Conservation (phyloP, 2,329 filamentous ascomycete genomes). For the Colletotrichum filicis region DNA sequence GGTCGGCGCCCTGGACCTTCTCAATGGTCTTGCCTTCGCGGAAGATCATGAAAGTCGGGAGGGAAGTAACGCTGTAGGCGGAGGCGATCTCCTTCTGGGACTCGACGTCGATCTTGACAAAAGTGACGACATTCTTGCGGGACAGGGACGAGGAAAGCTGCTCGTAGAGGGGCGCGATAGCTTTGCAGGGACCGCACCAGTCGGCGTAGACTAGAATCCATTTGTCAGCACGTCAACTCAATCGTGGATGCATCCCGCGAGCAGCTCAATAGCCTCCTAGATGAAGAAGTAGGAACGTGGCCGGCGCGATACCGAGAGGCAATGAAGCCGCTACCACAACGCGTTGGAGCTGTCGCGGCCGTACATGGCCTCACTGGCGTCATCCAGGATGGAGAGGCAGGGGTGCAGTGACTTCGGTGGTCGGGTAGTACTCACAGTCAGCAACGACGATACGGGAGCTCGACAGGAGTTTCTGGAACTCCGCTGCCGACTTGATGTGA, state of each 20-base stretch:
- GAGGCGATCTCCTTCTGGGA: constrained; percentile 77
- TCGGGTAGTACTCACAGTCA: constrained; percentile 77
- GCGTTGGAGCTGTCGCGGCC: no score
- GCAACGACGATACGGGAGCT: constrained; percentile 84
- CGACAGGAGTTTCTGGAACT: constrained; percentile 76
- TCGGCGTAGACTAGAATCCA: constrained; percentile 79
- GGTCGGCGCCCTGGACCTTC: constrained; percentile 80
- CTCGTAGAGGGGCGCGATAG: constrained; percentile 86
- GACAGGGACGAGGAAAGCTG: constrained; percentile 78
- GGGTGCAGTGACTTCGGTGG: constrained; percentile 30
- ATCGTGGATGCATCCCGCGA: neutral
- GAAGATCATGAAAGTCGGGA: constrained; percentile 94
- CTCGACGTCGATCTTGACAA: constrained; percentile 89
- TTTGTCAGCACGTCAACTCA: constrained; percentile 40
- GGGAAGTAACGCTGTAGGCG: constrained; percentile 78
- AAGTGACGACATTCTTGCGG: constrained; percentile 78
- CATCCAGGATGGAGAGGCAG: constrained; percentile 40
- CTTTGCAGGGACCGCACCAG: constrained; percentile 86
- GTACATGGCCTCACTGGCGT: neutral
- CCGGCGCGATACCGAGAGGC: neutral
- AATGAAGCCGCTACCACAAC: neutral
- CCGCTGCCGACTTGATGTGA: constrained; percentile 59
- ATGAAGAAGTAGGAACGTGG: no score
- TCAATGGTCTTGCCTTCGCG: constrained; percentile 75
- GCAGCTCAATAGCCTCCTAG: neutral